Conservation (phyloP, 2,329 filamentous ascomycete species). For the Fusarium musae region DNA sequence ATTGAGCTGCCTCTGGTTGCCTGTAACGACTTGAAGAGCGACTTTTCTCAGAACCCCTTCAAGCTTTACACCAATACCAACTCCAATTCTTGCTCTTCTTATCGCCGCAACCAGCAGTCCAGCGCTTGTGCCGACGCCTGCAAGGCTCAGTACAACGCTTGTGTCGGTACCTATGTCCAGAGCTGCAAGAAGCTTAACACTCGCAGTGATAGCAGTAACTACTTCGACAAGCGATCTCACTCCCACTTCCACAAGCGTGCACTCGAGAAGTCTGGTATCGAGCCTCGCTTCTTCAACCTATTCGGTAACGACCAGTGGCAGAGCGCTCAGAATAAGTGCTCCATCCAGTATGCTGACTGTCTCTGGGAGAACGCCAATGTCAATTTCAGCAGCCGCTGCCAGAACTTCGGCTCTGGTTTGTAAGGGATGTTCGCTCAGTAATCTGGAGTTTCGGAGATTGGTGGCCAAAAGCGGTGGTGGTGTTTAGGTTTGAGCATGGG, state of each 20-base stretch:
- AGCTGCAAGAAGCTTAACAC: constrained; percentile 54
- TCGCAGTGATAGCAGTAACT: constrained; percentile 33
- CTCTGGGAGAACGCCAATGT: constrained; percentile 55
- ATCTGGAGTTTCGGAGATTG: background rate
- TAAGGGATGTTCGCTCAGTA: background rate
- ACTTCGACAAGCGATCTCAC: constrained; percentile 35
- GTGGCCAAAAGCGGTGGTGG: constrained; percentile 1
- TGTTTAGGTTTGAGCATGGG: background rate
- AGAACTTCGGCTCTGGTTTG: constrained; percentile 47
- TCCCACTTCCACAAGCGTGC: constrained; percentile 42
- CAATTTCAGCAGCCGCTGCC: constrained; percentile 54
- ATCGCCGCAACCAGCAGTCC: constrained; percentile 50
- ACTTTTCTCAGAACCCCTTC: constrained; percentile 58
- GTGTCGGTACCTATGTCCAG: constrained; percentile 60
- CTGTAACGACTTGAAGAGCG: constrained; percentile 62
- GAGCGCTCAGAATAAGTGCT: constrained; percentile 56
- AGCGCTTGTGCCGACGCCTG: constrained; percentile 64
- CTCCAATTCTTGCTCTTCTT: constrained; percentile 57
- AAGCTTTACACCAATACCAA: constrained; percentile 63
- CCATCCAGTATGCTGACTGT: constrained; percentile 62
- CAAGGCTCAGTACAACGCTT: constrained; percentile 62
- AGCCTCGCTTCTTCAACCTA: constrained; percentile 42
- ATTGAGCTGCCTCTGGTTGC: constrained; percentile 64
- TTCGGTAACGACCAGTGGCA: constrained; percentile 48
- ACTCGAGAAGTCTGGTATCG: constrained; percentile 39